Evolutionary conservation across 108 stramenopile genomes (phyloP), one percentile per base, ranked within the genome.

Genomic region (Cyclostephanos tholiformis): DNA sequence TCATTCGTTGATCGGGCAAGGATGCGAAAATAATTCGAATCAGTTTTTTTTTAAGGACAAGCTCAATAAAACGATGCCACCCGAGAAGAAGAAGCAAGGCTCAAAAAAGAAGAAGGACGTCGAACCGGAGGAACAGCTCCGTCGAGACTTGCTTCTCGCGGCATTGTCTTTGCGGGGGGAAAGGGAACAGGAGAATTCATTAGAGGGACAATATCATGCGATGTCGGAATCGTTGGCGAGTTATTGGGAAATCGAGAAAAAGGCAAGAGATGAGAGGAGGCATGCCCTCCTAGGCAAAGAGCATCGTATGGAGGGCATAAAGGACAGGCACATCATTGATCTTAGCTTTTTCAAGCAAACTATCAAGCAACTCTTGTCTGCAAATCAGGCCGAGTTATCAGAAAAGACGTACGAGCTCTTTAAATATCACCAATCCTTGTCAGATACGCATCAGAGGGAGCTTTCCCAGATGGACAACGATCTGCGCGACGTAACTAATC

Each of bases 211-310:
- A 57, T 77, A 72, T 30, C 38, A 38, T 30, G n/a, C 13, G 48
- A 70, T 76, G 39, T 69, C 67, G 32, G 71, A 72, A 50, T 48
- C 35, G 14, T 29, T 80, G 22, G 68, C 73, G 38, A 41, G 68
- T 26, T 72, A 68, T 67, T 80, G 79, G 76, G 80, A 76, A 26
- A 58, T 81, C 30, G 69, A 77, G 43, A 81, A 81, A 75, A 81
- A 77, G 36, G 38, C 43, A 12, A 59, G 58, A 67, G 62, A 71
- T 61, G 52, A 72, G 25, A 69, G 66, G 65, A 67, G 50, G 50
- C 79, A 38, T 13, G 6, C 11, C n/a, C 61, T 80, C 10, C 67
- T 67, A 11, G 71, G 73, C 58, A 80, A 80, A 29, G 72, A 80
- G 49, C 72, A 80, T 46, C 79, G 72, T 10, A 43, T 80, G 36